A percentile compares a stretch with the other conserved stretches of the same genome.
These are phyloP conservation scores for Amanita rubescens DNA, from an alignment of 768 basidiomycete species.

Conservation along the genomic window DNA sequence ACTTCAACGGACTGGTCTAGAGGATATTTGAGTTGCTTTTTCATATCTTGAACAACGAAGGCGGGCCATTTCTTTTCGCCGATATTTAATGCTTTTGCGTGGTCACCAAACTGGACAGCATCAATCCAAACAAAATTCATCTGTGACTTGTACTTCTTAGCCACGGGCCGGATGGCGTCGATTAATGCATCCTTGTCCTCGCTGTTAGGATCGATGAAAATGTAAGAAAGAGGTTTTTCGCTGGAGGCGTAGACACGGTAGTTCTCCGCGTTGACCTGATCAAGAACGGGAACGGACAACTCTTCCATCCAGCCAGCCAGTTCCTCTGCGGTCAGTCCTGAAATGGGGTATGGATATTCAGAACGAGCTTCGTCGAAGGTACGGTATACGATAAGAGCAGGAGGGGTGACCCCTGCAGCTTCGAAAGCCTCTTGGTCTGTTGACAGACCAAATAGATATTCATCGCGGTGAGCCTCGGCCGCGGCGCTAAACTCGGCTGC, in stretches of 20 bases:
- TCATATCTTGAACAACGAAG: constrained; percentile 87
- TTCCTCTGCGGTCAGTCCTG: constrained; percentile 48
- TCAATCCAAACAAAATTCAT: constrained; percentile 99
- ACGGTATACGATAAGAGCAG: constrained; percentile 89
- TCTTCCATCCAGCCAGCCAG: constrained; percentile 75
- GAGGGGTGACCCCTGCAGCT: constrained; percentile 68
- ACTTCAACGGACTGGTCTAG: constrained; percentile 61
- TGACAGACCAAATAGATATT: constrained; percentile 85
- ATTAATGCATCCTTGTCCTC: constrained; percentile 59
- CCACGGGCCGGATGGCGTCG: constrained; percentile 65
- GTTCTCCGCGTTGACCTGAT: constrained; percentile 92
- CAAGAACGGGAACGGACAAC: constrained; percentile 81
- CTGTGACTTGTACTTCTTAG: constrained; percentile 74
- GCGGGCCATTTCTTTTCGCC: constrained; percentile 82
- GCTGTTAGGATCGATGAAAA: constrained; percentile 81
- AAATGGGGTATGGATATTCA: constrained; percentile 58
- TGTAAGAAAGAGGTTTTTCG: constrained; percentile 84
- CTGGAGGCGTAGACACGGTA: constrained; percentile 79
- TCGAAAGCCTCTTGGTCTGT: constrained; percentile 64
- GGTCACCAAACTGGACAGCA: constrained; percentile 89
- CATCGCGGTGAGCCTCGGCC: constrained; percentile 86
- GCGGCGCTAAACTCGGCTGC: constrained; percentile 68
- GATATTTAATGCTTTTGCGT: constrained; percentile 92
- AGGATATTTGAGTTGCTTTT: constrained; percentile 85
- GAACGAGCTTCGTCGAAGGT: constrained; percentile 78